phyloP scores from a whole-genome alignment of 176 grass and related monocot species.

The Raddia guianensis region DNA sequence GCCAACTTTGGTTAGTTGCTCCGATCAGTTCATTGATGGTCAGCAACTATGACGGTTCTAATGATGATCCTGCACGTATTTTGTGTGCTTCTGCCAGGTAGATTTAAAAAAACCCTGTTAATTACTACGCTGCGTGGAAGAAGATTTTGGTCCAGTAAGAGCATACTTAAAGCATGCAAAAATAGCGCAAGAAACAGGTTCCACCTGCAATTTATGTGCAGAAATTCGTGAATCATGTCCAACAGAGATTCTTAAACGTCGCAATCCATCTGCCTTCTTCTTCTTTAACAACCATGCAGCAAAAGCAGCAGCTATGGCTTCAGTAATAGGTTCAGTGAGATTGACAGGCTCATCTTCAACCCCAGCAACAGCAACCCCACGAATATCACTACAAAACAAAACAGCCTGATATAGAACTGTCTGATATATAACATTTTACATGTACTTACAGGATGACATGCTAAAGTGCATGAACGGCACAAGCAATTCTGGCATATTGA shows the following conservation, averaged over 20 bases:
- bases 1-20: no score
- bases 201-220: constrained; percentile 88
- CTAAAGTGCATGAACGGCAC: neutral
- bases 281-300: constrained; percentile 82
- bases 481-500: neutral
- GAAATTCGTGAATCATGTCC: constrained; percentile 97
- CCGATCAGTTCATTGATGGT: no score
- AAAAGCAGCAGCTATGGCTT: constrained; percentile 92
- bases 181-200: constrained; percentile 9
- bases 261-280: constrained; percentile 79
- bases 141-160: constrained; percentile 14
- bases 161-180: neutral
- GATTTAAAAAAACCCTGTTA: no score
- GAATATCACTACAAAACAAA: constrained; percentile 78
- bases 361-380: constrained; percentile 93
- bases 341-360: constrained; percentile 79
- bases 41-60: no score
- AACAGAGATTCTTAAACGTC: constrained; percentile 78
- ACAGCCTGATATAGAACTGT: neutral
- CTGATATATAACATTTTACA: constrained; percentile 6
- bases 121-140: neutral
- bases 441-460: constrained; percentile 21
- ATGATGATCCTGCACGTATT: no score
- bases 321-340: constrained; percentile 72
- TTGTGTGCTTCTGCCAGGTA: no score